Conservation (phyloP, 441 rosid genomes). For the Macaranga tanarius region DNA sequence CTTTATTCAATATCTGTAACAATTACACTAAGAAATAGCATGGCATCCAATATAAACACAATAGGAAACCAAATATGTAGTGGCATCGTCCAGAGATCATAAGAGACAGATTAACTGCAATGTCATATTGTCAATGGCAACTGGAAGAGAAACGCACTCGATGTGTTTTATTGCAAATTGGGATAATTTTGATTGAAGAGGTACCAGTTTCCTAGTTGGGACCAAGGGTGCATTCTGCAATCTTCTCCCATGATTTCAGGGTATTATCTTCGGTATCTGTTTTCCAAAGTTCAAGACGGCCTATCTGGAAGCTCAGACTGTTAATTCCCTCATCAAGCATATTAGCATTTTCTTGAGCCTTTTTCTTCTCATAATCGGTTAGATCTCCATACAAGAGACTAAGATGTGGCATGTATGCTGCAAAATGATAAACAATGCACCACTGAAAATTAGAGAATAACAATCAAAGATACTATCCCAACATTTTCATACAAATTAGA, state of each 20-base stretch:
- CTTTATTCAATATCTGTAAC: neutral
- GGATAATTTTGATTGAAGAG: slow-evolving; percentile 1
- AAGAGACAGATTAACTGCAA: neutral
- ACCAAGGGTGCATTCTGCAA: slow-evolving; percentile 51
- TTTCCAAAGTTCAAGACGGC: slow-evolving; percentile 62
- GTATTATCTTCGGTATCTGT: slow-evolving; percentile 63
- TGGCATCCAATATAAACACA: neutral
- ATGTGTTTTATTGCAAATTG: slow-evolving; percentile 6
- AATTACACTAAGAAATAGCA: neutral
- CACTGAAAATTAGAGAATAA: neutral
- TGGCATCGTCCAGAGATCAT: neutral
- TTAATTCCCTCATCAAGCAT: slow-evolving; percentile 51
- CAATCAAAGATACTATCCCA: neutral
- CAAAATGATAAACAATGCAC: slow-evolving; percentile 8
- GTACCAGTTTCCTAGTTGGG: slow-evolving; percentile 25
- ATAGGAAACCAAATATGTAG: neutral
- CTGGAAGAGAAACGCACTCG: neutral
- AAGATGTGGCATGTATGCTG: slow-evolving; percentile 92
- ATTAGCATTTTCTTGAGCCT: slow-evolving; percentile 59
- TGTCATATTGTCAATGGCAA: slow-evolving; percentile 1
- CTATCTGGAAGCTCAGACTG: slow-evolving; percentile 54
- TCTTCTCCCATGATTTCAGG: slow-evolving; percentile 73
- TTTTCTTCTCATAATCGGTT: slow-evolving; percentile 69
- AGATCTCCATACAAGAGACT: slow-evolving; percentile 75
- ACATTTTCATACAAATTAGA: neutral